A percentile compares a stretch with the other conserved stretches of the same genome.
These are phyloP conservation scores for Lepidium aucheri DNA, from an alignment of 345 rosid species.

Conservation along the genomic window DNA sequence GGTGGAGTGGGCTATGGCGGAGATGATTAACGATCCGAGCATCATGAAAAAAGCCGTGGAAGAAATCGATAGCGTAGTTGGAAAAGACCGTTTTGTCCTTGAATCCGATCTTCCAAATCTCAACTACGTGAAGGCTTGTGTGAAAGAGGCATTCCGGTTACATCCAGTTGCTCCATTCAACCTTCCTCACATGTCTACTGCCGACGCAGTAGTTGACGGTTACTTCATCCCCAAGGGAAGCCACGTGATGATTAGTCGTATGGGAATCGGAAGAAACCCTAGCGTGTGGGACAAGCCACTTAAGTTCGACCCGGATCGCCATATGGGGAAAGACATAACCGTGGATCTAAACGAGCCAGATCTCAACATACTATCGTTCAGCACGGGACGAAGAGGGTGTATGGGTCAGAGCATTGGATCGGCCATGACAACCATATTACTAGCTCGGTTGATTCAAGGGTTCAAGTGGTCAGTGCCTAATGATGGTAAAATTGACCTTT, in stretches of 20 bases:
- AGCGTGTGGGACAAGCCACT: constrained; percentile 40
- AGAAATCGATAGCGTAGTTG: constrained; percentile 41
- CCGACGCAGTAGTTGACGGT: constrained; percentile 23
- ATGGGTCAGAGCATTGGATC: constrained; percentile 35
- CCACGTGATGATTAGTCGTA: constrained; percentile 33
- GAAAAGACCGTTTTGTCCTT: constrained; percentile 41
- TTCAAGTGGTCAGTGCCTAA: constrained; percentile 35
- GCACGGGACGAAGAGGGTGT: constrained; percentile 50
- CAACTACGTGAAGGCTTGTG: constrained; percentile 44
- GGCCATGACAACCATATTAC: constrained; percentile 37
- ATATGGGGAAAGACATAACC: constrained; percentile 4
- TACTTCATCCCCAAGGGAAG: constrained; percentile 57
- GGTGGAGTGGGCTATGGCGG: constrained; percentile 46
- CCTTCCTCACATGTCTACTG: constrained; percentile 34
- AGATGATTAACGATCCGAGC: constrained; percentile 43
- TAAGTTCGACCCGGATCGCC: constrained; percentile 40
- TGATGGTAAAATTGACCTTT: constrained; percentile 2
- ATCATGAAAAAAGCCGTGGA: constrained; percentile 32
- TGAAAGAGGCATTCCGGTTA: constrained; percentile 42
- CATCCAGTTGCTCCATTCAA: constrained; percentile 44
- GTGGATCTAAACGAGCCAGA: constrained; percentile 29
- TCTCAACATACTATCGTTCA: constrained; percentile 34
- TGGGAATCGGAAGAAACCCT: constrained; percentile 44
- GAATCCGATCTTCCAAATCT: constrained; percentile 40
- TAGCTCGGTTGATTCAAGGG: constrained; percentile 47